Evolutionary conservation across 345 rosid genomes (phyloP).

Genomic region (Limnanthes douglasii): DNA sequence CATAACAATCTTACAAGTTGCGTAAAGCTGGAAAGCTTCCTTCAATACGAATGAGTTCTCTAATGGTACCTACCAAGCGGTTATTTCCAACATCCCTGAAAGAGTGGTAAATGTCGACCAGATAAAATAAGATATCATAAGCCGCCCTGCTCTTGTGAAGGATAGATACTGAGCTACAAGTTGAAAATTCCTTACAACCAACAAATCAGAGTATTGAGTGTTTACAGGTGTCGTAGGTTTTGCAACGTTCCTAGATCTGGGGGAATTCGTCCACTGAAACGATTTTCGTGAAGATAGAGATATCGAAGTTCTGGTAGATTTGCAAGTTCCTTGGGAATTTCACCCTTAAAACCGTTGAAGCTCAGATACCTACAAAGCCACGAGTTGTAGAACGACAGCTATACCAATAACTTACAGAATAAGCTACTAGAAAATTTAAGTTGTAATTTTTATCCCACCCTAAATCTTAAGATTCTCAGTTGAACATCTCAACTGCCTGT

Average conservation of each 20-base stretch:
- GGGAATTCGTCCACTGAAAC: constrained; percentile 74
- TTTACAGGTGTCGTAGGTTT: constrained; percentile 45
- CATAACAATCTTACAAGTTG: constrained; percentile 48
- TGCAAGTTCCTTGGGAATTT: constrained; percentile 83
- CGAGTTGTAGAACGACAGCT: not conserved
- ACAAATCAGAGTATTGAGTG: constrained; percentile 4
- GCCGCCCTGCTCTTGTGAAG: not conserved
- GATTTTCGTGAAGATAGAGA: constrained; percentile 86
- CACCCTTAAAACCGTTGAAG: constrained; percentile 90
- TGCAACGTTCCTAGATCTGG: constrained; percentile 64
- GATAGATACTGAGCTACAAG: not conserved
- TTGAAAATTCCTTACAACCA: not conserved
- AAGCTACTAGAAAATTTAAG: no score
- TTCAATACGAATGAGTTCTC: constrained; percentile 82
- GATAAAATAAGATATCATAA: not conserved
- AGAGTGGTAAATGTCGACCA: not conserved
- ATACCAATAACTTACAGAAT: no score
- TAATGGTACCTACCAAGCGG: constrained; percentile 83
- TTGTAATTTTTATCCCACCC: no score
- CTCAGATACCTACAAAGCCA: constrained; percentile 65
- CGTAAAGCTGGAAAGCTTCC: constrained; percentile 82
- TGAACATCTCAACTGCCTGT: no score
- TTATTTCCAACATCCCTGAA: constrained; percentile 88
- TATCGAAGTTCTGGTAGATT: constrained; percentile 81
- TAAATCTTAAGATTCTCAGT: no score